These are phyloP conservation scores for Artemisia tridentata DNA, from an alignment of 129 eudicot species.

Conservation along the genomic window DNA sequence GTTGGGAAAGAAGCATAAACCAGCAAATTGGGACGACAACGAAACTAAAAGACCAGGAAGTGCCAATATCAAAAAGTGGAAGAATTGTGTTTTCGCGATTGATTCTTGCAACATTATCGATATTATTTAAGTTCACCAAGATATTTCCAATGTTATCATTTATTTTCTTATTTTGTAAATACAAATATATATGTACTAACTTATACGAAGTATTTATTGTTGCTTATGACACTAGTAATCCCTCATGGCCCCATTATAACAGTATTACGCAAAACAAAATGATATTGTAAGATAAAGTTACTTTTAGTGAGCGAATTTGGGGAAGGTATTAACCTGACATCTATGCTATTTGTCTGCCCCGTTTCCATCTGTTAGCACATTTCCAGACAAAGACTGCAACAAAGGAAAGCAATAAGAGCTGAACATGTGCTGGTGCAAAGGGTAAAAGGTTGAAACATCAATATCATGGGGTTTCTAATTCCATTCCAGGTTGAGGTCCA, in stretches of 20 bases:
- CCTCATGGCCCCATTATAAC: not conserved
- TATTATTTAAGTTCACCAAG: not conserved
- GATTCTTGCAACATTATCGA: not conserved
- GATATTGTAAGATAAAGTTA: too few relatives aligned
- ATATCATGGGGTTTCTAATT: not conserved
- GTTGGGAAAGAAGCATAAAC: not conserved
- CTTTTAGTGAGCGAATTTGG: too few relatives aligned
- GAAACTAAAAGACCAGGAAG: not conserved
- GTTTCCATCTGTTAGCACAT: too few relatives aligned
- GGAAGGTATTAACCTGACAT: too few relatives aligned
- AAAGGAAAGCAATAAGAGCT: too few relatives aligned
- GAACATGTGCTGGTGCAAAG: too few relatives aligned
- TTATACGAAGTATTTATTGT: not conserved
- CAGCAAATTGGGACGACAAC: not conserved
- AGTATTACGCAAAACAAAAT: too few relatives aligned
- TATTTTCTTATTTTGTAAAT: not conserved
- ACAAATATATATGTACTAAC: not conserved
- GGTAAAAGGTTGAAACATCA: too few relatives aligned
- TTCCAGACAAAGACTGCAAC: too few relatives aligned
- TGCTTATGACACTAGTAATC: not conserved
- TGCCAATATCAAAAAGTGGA: not conserved
- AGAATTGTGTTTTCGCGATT: not conserved
- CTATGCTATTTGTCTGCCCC: too few relatives aligned
- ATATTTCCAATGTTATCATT: not conserved
- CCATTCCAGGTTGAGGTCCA: not conserved